Conservation (phyloP, 1,139 yeast species). For the Saccharomycopsis hybrid region DNA sequence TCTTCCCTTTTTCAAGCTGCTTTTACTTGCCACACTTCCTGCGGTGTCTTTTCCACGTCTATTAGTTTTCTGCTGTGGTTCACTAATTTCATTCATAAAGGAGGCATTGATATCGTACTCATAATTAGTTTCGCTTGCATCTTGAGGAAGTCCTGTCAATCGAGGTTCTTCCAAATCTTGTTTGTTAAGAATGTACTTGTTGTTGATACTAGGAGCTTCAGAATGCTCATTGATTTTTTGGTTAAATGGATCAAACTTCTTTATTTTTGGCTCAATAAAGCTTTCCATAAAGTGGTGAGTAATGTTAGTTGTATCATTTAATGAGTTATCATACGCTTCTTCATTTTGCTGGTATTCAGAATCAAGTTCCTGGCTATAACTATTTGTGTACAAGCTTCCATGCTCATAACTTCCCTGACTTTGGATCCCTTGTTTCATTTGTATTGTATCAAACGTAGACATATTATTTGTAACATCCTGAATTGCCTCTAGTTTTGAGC, state of each 20-base stretch:
- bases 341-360: no score
- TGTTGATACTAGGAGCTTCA: no score
- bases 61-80: no score
- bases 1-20: conserved; percentile 2
- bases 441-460: conserved; percentile 5
- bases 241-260: neutral
- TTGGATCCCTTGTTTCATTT: no score
- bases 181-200: neutral
- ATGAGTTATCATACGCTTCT: conserved; percentile 1
- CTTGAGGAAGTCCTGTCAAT: no score
- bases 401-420: no score
- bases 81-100: conserved; percentile 17
- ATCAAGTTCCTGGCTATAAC: no score
- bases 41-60: no score
- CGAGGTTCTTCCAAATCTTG: no score
- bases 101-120: conserved; percentile 21
- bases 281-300: conserved; percentile 16
- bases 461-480: conserved; percentile 16
- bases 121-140: neutral
- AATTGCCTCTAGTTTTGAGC: no score
- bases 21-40: no score
- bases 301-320: conserved; percentile 8
- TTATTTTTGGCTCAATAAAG: conserved; percentile 13
- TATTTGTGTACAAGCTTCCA: no score
- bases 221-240: neutral